A percentile compares a stretch with the other conserved stretches of the same genome.
Evolutionary conservation across 192 early-diverging fungal genomes (phyloP).

Genomic region (Rhizophagus clarus): DNA sequence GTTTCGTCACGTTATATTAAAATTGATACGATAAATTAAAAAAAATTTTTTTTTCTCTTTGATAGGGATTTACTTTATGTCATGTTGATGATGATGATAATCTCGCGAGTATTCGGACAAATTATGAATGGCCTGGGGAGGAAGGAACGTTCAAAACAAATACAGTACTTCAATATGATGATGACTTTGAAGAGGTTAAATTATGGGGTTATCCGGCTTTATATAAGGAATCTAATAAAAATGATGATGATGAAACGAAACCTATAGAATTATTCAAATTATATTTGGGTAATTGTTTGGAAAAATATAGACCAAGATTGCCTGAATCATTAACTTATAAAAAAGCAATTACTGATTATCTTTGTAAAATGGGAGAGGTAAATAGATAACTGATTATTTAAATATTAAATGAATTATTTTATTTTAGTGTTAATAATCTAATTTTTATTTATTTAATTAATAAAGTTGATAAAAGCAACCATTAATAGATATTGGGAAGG

Average conservation of each 20-base stretch:
- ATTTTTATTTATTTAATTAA: too few relatives aligned
- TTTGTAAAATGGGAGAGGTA: not conserved
- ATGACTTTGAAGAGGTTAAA: not conserved
- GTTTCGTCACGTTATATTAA: not conserved
- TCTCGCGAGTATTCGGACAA: not conserved
- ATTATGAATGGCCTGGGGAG: not conserved
- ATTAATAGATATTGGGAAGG: not conserved
- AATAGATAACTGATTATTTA: too few relatives aligned
- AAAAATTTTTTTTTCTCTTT: too few relatives aligned
- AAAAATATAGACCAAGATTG: not conserved
- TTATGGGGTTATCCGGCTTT: not conserved
- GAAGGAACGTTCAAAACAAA: not conserved
- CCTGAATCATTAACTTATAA: slow-evolving; percentile 12
- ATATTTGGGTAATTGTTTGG: not conserved
- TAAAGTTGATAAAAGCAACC: slow-evolving; percentile 7
- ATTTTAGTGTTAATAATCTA: not conserved
- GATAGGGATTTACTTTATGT: too few relatives aligned
- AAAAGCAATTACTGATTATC: not conserved
- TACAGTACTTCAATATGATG: not conserved
- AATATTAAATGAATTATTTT: not conserved
- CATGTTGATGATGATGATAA: not conserved
- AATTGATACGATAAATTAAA: too few relatives aligned
- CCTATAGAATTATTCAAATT: not conserved
- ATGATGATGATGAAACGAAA: not conserved
- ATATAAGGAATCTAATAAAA: too few relatives aligned